phyloP scores from a whole-genome alignment of 2,329 filamentous ascomycete species.

The Stagonosporopsis chrysanthemi region DNA sequence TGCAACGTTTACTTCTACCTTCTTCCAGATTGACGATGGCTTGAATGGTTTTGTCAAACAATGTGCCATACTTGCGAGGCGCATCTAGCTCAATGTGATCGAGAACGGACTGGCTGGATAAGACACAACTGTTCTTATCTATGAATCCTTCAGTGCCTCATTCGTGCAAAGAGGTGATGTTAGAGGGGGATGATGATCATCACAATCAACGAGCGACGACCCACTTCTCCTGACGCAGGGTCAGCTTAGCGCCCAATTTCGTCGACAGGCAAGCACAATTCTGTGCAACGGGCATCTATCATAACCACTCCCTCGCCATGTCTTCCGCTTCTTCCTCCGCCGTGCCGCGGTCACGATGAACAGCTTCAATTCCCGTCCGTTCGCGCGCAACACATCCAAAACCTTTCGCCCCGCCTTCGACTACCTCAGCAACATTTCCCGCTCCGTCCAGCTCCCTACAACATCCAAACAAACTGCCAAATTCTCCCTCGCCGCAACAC shows the following conservation, averaged over 20 bases:
- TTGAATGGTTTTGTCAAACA: too few relatives aligned
- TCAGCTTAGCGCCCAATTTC: constrained; percentile 7
- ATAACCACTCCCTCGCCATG: constrained; percentile 6
- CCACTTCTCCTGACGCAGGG: constrained; percentile 15
- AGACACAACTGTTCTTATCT: too few relatives aligned
- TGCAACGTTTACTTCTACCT: too few relatives aligned
- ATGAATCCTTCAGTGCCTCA: not conserved
- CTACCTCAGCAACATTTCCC: constrained; percentile 44
- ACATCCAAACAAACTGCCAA: constrained; percentile 25
- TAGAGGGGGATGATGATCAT: not conserved
- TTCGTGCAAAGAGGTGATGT: not conserved
- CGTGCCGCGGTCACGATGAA: constrained; percentile 40
- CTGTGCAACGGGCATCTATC: constrained; percentile 6
- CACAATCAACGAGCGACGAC: not conserved
- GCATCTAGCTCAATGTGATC: too few relatives aligned
- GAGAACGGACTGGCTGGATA: too few relatives aligned
- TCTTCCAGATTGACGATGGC: too few relatives aligned
- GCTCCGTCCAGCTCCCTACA: constrained; percentile 25
- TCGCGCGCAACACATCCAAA: constrained; percentile 41
- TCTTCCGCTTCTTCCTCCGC: constrained; percentile 10
- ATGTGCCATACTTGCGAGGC: too few relatives aligned
- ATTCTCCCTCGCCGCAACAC: constrained; percentile 14
- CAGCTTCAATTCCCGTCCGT: constrained; percentile 41
- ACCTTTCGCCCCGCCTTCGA: constrained; percentile 47
- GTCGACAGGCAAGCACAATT: constrained; percentile 9